Percentiles rank a stretch among this genome's conserved stretches.
phyloP scores from a whole-genome alignment of 169 alveolate genomes.

The Toxoplasma gondii region DNA sequence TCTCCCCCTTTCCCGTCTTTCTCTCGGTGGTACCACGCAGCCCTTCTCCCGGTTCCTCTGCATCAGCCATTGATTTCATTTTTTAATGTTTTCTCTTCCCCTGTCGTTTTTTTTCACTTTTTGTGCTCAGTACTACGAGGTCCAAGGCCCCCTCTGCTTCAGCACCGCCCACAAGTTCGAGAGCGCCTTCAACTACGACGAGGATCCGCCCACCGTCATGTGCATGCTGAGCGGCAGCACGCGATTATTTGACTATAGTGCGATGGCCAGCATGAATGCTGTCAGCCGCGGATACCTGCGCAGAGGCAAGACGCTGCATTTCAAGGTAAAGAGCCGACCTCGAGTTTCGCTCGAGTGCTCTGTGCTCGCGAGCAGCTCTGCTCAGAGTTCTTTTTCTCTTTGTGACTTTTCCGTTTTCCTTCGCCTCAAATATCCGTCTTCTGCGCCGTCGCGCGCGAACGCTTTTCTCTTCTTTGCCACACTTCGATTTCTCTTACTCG shows the following conservation, averaged over 20 bases:
- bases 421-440: neutral
- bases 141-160: constrained; percentile 83
- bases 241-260: constrained; percentile 83
- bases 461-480: neutral
- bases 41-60: no score
- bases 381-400: neutral
- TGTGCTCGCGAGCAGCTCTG: neutral
- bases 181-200: constrained; percentile 78
- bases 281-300: constrained; percentile 76
- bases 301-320: constrained; percentile 71
- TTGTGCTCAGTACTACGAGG: constrained; percentile 76
- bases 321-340: constrained; percentile 66
- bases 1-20: no score
- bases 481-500: no score
- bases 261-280: constrained; percentile 82
- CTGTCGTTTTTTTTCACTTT: neutral
- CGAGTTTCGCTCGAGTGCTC: neutral
- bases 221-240: constrained; percentile 79
- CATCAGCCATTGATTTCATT: no score
- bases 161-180: constrained; percentile 83
- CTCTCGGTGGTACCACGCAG: no score
- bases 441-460: neutral
- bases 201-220: constrained; percentile 82
- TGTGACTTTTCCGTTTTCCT: neutral
- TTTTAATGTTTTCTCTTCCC: neutral